Evolutionary conservation across 306 rosid genomes (phyloP), one percentile per base, ranked within the genome.

Genomic region (Trifolium subterraneum): DNA sequence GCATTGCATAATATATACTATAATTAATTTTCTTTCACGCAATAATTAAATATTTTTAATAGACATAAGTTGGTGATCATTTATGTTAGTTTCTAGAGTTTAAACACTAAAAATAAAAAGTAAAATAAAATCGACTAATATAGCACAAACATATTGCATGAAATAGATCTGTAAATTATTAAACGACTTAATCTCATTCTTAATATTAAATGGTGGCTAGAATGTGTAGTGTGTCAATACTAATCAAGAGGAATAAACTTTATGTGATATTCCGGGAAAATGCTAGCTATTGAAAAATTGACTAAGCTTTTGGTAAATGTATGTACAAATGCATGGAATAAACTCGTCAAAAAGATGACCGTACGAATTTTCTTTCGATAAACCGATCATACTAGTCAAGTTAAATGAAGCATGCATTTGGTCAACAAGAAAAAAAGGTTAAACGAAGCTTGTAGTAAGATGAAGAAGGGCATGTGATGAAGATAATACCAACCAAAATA

Each of bases 361-460:
- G 71, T 71, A 25, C 62, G 54, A 76, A 65, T 14, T 66, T 77
- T 71, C 75, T 25, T 19, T 36, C 36, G 8, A 38, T 16, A 41
- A 55, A 44, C 74, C 44, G 64, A 74, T 76, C 75, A 76, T 64
- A 54, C 74, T 54, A 70, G 78, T 76, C 75, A 76, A 64, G 71
- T 35, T 47, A 27, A 23, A 65, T 71, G 74, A 71, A 75, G 48
- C 70, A 45, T 35, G 71, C 29, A 25, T 1, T 25, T 2, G 31
- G 31, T 27, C 31, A 27, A 27, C 4, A 27, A 27, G 4, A 4
- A 27, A 0, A 27, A 27, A 27, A 27, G 31, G 31, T 27, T 27
- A 27, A 27, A 66, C 67, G 79, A 71, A 76, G 51, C 71, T 38
- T 36, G 75, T 2, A 27, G 5, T 4, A 65, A 45, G 84, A 81